Conservation (phyloP, 352 stramenopile species). For the Salisapilia sapeloensis region DNA sequence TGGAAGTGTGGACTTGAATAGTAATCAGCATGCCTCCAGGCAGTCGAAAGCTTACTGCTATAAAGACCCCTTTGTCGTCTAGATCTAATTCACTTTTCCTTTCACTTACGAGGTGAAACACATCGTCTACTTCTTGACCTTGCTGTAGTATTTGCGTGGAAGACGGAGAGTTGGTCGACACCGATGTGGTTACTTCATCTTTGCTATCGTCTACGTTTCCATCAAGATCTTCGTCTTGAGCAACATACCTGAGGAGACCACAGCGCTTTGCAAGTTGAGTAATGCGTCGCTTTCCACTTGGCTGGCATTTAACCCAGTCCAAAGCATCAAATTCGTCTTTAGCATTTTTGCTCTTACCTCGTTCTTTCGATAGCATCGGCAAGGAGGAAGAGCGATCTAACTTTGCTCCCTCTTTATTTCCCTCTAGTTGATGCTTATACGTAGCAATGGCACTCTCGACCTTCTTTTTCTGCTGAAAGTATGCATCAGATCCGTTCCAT, state of each 20-base stretch:
- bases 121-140: background rate
- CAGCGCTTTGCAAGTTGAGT: slow-evolving; percentile 25
- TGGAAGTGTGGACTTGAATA: slow-evolving; percentile 15
- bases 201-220: slow-evolving; percentile 1
- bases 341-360: background rate
- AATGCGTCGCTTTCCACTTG: slow-evolving; percentile 30
- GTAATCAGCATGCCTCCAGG: slow-evolving; percentile 31
- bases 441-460: slow-evolving; percentile 11
- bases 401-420: background rate
- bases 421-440: slow-evolving; percentile 1
- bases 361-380: background rate
- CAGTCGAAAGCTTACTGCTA: slow-evolving; percentile 25
- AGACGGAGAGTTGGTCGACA: too few relatives aligned
- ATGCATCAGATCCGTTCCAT: slow-evolving; percentile 37
- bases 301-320: slow-evolving; percentile 28
- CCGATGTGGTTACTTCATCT: slow-evolving; percentile 9
- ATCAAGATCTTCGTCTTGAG: slow-evolving; percentile 1
- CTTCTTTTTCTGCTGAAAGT: slow-evolving; percentile 31
- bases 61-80: background rate
- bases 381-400: background rate
- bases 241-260: slow-evolving; percentile 18
- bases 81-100: background rate
- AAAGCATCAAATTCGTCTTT: slow-evolving; percentile 19
- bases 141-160: background rate
- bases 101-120: background rate